phyloP scores from a whole-genome alignment of 2,329 filamentous ascomycete species.

The Fusarium verticillioides region DNA sequence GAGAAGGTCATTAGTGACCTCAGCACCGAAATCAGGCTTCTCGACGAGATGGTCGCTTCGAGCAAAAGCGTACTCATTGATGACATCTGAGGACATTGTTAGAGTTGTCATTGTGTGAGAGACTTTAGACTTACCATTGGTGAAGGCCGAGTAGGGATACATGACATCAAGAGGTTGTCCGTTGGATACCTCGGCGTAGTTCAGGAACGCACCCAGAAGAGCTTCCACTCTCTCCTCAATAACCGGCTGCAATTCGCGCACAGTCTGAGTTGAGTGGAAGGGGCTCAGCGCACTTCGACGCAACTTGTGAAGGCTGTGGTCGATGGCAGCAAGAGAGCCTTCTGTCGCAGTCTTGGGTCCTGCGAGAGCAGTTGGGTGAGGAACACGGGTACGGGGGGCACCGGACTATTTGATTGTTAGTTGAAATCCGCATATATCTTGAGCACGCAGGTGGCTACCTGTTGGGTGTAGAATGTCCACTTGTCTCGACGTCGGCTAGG shows the following conservation, averaged over 20 bases:
- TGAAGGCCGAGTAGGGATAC: conserved; percentile 54
- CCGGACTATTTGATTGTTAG: conserved; percentile 46
- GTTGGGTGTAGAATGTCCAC: conserved; percentile 51
- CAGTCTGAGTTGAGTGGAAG: conserved; percentile 52
- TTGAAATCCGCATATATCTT: background rate
- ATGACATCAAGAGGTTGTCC: conserved; percentile 50
- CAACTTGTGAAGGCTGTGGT: conserved; percentile 49
- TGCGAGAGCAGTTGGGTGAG: conserved; percentile 22
- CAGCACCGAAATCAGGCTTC: conserved; percentile 49
- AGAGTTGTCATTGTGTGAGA: background rate
- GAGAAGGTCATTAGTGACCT: conserved; percentile 51
- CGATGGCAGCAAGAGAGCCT: conserved; percentile 50
- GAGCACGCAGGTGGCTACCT: conserved; percentile 39
- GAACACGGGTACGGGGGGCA: conserved; percentile 46
- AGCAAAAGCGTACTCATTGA: conserved; percentile 55
- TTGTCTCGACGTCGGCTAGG: conserved; percentile 47
- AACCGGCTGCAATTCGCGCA: conserved; percentile 52
- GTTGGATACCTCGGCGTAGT: conserved; percentile 41
- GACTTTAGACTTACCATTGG: conserved; percentile 46
- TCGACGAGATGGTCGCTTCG: conserved; percentile 50
- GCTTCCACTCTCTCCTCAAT: conserved; percentile 51
- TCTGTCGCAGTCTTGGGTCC: conserved; percentile 42
- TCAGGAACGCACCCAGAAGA: conserved; percentile 47
- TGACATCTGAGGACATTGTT: conserved; percentile 46
- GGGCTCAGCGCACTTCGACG: conserved; percentile 51